A percentile compares a stretch with the other conserved stretches of the same genome.
These are phyloP conservation scores for Sindora glabra DNA, from an alignment of 306 rosid genomes.

Conservation along the genomic window DNA sequence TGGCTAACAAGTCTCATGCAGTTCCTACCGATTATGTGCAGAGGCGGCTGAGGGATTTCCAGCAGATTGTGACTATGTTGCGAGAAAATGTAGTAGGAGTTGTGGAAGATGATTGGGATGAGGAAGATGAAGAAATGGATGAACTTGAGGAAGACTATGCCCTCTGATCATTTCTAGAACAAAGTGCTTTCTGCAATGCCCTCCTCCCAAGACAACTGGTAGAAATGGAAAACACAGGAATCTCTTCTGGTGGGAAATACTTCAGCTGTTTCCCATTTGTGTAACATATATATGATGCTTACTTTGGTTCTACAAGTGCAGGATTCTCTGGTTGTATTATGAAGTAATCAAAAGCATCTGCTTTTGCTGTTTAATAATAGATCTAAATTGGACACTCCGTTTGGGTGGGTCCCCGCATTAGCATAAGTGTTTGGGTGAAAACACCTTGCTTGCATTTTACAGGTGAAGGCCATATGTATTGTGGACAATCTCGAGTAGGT, in stretches of 20 bases:
- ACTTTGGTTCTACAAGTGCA: too few relatives aligned
- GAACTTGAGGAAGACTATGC: slow-evolving; percentile 39
- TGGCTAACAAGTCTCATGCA: slow-evolving; percentile 11
- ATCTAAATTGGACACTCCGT: too few relatives aligned
- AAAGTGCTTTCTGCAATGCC: not conserved
- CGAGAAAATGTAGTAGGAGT: slow-evolving; percentile 20
- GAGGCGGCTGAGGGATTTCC: slow-evolving; percentile 22
- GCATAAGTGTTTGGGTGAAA: too few relatives aligned
- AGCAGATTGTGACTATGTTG: slow-evolving; percentile 26
- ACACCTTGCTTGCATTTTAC: too few relatives aligned
- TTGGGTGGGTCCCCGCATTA: too few relatives aligned
- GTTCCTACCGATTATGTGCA: not conserved
- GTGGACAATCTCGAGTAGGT: not conserved
- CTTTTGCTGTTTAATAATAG: not conserved
- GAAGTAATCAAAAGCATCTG: too few relatives aligned
- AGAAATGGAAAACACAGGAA: slow-evolving; percentile 1
- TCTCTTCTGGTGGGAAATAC: not conserved
- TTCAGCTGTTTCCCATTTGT: too few relatives aligned
- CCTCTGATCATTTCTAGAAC: slow-evolving; percentile 24
- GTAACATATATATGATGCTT: too few relatives aligned
- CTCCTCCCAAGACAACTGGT: not conserved
- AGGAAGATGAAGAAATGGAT: slow-evolving; percentile 38
- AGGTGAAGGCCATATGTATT: not conserved
- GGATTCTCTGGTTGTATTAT: too few relatives aligned
- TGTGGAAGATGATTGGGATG: slow-evolving; percentile 34